phyloP scores from a whole-genome alignment of 129 eudicot genomes.

The Helichrysum umbraculigerum region DNA sequence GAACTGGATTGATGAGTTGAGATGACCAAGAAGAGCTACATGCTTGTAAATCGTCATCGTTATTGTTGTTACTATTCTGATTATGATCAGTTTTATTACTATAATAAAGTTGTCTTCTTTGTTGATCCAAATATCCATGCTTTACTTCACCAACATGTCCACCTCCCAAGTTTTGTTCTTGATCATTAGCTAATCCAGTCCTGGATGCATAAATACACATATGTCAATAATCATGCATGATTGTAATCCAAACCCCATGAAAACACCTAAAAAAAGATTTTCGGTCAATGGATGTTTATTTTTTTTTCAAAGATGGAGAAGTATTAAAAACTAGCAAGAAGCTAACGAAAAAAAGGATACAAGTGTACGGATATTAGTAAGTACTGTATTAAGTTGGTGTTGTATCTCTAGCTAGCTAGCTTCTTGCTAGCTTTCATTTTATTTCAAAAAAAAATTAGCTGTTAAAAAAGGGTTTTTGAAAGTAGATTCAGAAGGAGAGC shows the following conservation, averaged over 20 bases:
- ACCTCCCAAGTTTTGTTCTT: slow-evolving; percentile 55
- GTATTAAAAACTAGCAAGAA: background rate
- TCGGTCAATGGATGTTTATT: background rate
- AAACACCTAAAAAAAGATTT: background rate
- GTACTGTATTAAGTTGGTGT: no score
- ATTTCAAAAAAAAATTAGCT: no score
- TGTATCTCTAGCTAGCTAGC: no score
- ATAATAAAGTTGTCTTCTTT: slow-evolving; percentile 32
- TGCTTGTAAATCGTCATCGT: slow-evolving; percentile 38
- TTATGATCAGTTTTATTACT: slow-evolving; percentile 24
- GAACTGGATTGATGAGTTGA: slow-evolving; percentile 29
- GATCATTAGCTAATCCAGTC: slow-evolving; percentile 51
- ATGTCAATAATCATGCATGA: background rate
- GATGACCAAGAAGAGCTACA: slow-evolving; percentile 48
- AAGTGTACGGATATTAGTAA: no score
- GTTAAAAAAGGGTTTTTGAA: background rate
- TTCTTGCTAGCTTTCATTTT: no score
- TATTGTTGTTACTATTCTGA: slow-evolving; percentile 6
- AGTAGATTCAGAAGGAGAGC: background rate
- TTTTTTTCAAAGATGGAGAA: background rate
- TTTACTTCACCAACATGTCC: slow-evolving; percentile 37
- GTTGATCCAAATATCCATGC: slow-evolving; percentile 41
- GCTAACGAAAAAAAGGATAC: background rate
- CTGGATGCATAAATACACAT: slow-evolving; percentile 25
- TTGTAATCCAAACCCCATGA: slow-evolving; percentile 4